Conservation (phyloP, 2,329 filamentous ascomycete genomes). For the Colletotrichum spinosum region DNA sequence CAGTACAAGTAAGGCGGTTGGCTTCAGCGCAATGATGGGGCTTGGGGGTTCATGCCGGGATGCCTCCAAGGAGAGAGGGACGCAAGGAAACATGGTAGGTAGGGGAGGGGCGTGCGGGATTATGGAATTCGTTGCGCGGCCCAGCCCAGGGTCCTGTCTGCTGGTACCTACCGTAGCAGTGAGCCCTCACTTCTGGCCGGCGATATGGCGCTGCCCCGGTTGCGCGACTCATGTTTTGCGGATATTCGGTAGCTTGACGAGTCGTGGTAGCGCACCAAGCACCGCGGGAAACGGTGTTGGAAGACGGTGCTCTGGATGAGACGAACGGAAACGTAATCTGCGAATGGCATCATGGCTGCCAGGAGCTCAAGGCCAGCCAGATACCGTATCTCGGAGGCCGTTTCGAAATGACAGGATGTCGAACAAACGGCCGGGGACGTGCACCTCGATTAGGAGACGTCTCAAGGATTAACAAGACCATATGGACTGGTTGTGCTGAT, state of each 20-base stretch:
- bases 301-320: conserved; percentile 2
- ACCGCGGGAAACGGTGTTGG: neutral
- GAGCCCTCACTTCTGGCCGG: neutral
- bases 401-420: neutral
- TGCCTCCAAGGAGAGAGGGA: conserved; percentile 10
- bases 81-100: neutral
- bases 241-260: conserved; percentile 19
- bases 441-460: neutral
- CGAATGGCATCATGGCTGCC: neutral
- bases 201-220: conserved; percentile 7
- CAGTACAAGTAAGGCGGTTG: too few relatives aligned
- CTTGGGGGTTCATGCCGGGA: conserved; percentile 13
- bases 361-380: neutral
- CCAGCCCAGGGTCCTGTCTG: conserved; percentile 20
- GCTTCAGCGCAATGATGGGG: conserved; percentile 22
- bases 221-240: conserved; percentile 32
- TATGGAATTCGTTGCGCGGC: conserved; percentile 22
- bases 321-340: conserved; percentile 7
- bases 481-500: conserved; percentile 3
- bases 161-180: conserved; percentile 19
- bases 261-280: conserved; percentile 6
- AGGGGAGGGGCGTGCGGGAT: neutral
- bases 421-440: conserved; percentile 1
- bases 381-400: neutral
- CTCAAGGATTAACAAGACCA: conserved; percentile 4